A percentile compares a stretch with the other conserved stretches of the same genome.
phyloP scores from a whole-genome alignment of 495 filamentous ascomycete species.

The Thermochaetoides thermophila region DNA sequence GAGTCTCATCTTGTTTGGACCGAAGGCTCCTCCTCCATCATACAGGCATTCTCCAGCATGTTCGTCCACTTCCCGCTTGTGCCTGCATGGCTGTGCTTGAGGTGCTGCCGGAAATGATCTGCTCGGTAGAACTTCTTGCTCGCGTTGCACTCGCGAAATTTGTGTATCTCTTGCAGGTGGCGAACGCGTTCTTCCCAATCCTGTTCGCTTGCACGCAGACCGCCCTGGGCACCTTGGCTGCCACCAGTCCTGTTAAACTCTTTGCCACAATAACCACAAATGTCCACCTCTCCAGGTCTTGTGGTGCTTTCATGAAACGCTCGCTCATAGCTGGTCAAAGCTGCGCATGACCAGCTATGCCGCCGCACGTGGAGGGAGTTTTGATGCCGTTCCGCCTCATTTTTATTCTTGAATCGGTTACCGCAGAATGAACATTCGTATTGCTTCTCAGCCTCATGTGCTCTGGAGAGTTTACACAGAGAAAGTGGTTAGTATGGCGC shows the following conservation, averaged over 20 bases:
- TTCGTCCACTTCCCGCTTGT: conserved; percentile 99
- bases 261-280: conserved; percentile 90
- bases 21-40: conserved; percentile 66
- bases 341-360: conserved; percentile 97
- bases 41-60: conserved; percentile 89
- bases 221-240: conserved; percentile 9
- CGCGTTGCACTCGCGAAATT: conserved; percentile 96
- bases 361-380: conserved; percentile 88
- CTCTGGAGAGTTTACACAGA: conserved; percentile 24
- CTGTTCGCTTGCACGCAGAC: conserved; percentile 24
- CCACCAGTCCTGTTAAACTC: conserved; percentile 62
- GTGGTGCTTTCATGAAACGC: conserved; percentile 72
- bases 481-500: no score
- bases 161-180: conserved; percentile 81
- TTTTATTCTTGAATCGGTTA: conserved; percentile 98
- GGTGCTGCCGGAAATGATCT: conserved; percentile 94
- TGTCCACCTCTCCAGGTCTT: conserved; percentile 48
- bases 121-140: conserved; percentile 96
- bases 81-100: conserved; percentile 95
- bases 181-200: conserved; percentile 78
- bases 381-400: conserved; percentile 94
- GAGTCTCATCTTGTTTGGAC: conserved; percentile 7
- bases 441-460: conserved; percentile 87
- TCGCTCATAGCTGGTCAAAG: conserved; percentile 56
- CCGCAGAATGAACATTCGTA: conserved; percentile 84